Base-by-base conservation (phyloP, 2,329 filamentous ascomycete species). In the Canariomyces notabilis region DNA sequence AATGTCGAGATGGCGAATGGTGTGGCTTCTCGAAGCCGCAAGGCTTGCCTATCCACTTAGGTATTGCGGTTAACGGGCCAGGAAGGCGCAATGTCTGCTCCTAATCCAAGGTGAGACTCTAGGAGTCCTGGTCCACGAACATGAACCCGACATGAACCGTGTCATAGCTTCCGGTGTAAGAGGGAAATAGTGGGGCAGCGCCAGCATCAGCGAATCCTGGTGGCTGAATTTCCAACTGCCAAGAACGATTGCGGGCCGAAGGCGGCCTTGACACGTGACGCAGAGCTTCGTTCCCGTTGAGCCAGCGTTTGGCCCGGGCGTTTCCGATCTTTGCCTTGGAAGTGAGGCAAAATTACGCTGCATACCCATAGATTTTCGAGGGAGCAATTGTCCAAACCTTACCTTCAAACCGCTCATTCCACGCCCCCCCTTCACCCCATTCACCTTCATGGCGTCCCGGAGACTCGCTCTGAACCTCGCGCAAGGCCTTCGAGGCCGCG, bases 391-490 rank as follows among this genome's bases (percentile, higher is more conserved):
- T 36, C 46, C 46, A 42, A 45, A 50, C 39, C 46, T 61, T 61
- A 53, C 59, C 61, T 72, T 73, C 72, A 76, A 77, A 77, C 72
- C 71, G 72, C 75, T 76, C 75, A 77, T 67, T 65, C 43, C 31
- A 63, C 61, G 64, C 62, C 64, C 60, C 66, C 68, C 70, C 69
- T 67, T 66, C 69, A 67, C 67, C n/a, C 68, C 70, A 73, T 69
- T 67, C 66, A 70, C 68, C 68, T 66, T 71, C 71, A 96, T 97
- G 91, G 91, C 91, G 77, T 95, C 91, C 73, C 83, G 90, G 82
- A 87, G 89, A 84, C 83, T 97, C 76, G 90, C 90, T 78, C 81
- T 94, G 73, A 95, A 90, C 78, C 82, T 97, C 67, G 82, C 89
- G 72, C 84, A 88, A 76, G 86, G 87, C 74, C 78, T 95, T 74